phyloP scores from a whole-genome alignment of 805 yeast genomes.

The Barnettozyma sucrosica region DNA sequence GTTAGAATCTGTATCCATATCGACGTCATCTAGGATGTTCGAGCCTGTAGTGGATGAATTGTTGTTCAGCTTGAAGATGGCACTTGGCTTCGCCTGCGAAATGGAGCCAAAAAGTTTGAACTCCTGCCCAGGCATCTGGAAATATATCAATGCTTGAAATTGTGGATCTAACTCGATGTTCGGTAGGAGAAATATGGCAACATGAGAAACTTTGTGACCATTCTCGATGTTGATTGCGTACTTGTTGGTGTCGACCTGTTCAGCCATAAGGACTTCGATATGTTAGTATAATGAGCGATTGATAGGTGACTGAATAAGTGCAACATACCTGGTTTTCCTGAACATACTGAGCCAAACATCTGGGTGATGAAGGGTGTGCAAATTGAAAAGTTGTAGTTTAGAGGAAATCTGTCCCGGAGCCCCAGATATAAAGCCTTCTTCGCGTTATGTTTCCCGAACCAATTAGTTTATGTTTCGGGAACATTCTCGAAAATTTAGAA shows the following conservation, averaged over 20 bases:
- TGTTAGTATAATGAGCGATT: background rate
- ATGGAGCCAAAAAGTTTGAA: conserved; percentile 65
- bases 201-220: conserved; percentile 65
- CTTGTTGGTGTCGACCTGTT: conserved; percentile 64
- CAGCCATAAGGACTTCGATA: conserved; percentile 36
- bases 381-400: background rate
- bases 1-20: conserved; percentile 38
- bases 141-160: conserved; percentile 80
- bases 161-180: conserved; percentile 65
- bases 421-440: background rate
- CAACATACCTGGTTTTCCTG: conserved; percentile 55
- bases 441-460: background rate
- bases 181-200: conserved; percentile 82
- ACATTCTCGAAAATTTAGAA: conserved; percentile 2
- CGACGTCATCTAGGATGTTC: conserved; percentile 51
- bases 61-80: conserved; percentile 80
- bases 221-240: conserved; percentile 59
- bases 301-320: background rate
- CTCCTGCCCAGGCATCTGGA: conserved; percentile 56
- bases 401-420: background rate
- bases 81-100: conserved; percentile 71
- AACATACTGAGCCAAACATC: conserved; percentile 75
- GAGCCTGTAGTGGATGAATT: conserved; percentile 23
- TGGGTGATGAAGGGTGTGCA: background rate
- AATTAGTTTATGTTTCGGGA: background rate